Base-by-base conservation (phyloP, 2,329 filamentous ascomycete genomes). In the Pestalotiopsis sp. region DNA sequence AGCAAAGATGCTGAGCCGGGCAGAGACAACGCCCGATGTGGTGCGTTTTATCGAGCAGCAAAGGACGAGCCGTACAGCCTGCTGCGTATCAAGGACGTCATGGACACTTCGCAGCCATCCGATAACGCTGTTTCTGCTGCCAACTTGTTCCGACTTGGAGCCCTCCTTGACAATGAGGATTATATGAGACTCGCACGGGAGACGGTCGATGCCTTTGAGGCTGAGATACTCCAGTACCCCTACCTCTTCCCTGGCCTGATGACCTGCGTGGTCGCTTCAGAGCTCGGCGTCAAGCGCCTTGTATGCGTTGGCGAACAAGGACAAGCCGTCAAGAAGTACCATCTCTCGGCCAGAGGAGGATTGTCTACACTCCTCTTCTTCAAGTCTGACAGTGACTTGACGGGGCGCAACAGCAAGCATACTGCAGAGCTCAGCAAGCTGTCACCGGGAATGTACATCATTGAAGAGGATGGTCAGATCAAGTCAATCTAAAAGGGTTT, bases 61-160 rank as follows among this genome's bases (percentile, higher is more conserved):
- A 81, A 84, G 13, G 81, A 86, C 57, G 89, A 91, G 11, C 83
- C 90, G 0, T 89, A 94, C 75, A 87, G 92, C 36, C 91, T 98
- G 69, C 88, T 98, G 70, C 91, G 95, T 27, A 87, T 98, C 64
- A 99, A 99, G 81, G 94, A 97, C 71, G 96, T 94, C 72, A 98
- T 98, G 87, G 96, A 99, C 79, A 94, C 94, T 4, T 91, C 94
- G 1, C 92, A 96, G 70, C 96, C 96, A 0, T 96, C 94, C 0
- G 92, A 93, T 65, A 99, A 99, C 77, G 94, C 94, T 52, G 88
- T 95, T 5, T 92, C 92, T n/a, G 93, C 94, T 0, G 87, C 89
- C 17, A 98, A 98, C 77, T 84, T 98, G n/a, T 92, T 96, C 81
- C 90, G 94, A 0, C 87, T 98, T 4, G 89, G 89, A 13, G 86